These are phyloP conservation scores for Colletotrichum destructivum DNA, from an alignment of 2,329 filamentous ascomycete species.

Conservation along the genomic window DNA sequence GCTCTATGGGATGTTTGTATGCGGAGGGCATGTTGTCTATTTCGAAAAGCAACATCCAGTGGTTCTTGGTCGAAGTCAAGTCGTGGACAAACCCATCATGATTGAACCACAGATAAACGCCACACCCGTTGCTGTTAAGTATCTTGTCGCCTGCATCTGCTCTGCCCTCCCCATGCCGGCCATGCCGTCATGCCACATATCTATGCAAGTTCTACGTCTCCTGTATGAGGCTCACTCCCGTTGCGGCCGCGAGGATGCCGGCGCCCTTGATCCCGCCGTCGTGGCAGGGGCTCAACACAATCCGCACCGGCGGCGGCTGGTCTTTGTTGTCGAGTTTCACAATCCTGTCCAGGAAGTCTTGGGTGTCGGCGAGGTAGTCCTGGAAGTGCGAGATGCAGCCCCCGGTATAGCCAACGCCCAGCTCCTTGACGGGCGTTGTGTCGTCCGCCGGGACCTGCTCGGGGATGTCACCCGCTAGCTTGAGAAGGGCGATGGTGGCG, in stretches of 20 bases:
- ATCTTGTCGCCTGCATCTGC: background rate
- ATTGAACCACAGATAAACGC: background rate
- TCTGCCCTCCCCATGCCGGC: too few relatives aligned
- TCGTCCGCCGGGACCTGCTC: slow-evolving; percentile 43
- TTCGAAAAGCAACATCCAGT: background rate
- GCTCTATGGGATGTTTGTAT: background rate
- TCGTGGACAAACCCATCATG: background rate
- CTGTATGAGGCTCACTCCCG: slow-evolving; percentile 50
- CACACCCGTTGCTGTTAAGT: background rate
- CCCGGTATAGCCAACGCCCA: slow-evolving; percentile 85
- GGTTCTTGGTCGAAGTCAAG: background rate
- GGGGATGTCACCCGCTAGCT: slow-evolving; percentile 77
- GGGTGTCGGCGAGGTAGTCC: slow-evolving; percentile 79
- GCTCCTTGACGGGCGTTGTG: slow-evolving; percentile 58
- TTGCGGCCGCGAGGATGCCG: slow-evolving; percentile 70
- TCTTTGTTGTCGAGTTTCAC: slow-evolving; percentile 57
- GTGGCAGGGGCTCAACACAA: slow-evolving; percentile 70
- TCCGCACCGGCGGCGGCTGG: slow-evolving; percentile 54
- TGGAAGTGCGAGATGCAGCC: slow-evolving; percentile 87
- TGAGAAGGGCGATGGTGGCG: slow-evolving; percentile 78
- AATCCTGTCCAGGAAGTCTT: slow-evolving; percentile 75
- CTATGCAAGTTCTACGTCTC: slow-evolving; percentile 11
- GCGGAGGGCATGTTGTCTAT: background rate
- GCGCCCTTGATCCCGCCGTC: slow-evolving; percentile 75
- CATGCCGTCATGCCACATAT: background rate